Evolutionary conservation across 73 alveolate species (phyloP), one percentile per base, ranked within the genome.

Genomic region (Symbiodinium natans): DNA sequence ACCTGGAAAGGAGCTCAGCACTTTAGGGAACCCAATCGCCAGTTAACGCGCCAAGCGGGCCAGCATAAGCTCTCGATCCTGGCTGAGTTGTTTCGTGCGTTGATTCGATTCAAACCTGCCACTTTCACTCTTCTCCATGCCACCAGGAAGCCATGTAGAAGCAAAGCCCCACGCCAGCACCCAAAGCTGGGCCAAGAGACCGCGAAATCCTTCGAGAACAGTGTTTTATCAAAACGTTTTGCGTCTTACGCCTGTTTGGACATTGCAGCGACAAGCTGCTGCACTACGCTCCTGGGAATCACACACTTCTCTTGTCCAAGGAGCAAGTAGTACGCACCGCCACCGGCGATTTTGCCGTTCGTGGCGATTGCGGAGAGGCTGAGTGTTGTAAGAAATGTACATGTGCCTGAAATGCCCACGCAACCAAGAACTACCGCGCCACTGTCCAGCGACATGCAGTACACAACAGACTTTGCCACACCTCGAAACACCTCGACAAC

Each of bases 81-180:
- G n/a, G n/a, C n/a, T n/a, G n/a, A n/a, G n/a, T n/a, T 46, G 59
- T 46, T 13, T 46, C 21, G 13, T 9, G 59, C 59, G 6, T 46
- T 46, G 59, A 46, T n/a, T n/a, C n/a, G n/a, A n/a, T n/a, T n/a
- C n/a, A n/a, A n/a, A n/a, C n/a, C n/a, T n/a, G n/a, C n/a, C n/a
- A n/a, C n/a, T n/a, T n/a, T n/a, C n/a, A n/a, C n/a, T n/a, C n/a
- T 21, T 10, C 40, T 36, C 36, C 29, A 17, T 77, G 33, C 75
- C 33, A 75, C 85, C 97, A 29, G n/a, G 97, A 29, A 15, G 34
- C 97, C 97, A 90, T 90, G 97, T 90, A 90, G 68, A 90, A 90
- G 97, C 97, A 90, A 29, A 90, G 88, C 41, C 97, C 97, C 31
- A 90, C 97, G 11, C 97, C 97, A 41, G 97, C 97, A 1, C 97